phyloP scores from a whole-genome alignment of 1,284 basidiomycete species.

The Rhodotorula mucilaginosa region DNA sequence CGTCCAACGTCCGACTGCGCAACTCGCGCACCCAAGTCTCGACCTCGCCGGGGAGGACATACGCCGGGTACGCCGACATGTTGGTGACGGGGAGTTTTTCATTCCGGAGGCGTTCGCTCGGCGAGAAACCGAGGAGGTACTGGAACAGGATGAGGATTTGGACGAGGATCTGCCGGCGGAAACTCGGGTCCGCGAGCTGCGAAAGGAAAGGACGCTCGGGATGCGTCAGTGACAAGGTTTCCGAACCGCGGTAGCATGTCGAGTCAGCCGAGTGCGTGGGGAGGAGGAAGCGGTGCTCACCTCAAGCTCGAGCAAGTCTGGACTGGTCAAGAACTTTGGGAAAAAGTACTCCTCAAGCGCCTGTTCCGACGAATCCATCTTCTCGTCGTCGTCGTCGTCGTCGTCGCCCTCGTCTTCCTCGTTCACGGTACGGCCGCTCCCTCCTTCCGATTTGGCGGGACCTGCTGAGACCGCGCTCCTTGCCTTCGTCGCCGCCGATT shows the following conservation, averaged over 20 bases:
- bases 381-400: conserved; percentile 51
- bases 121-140: conserved; percentile 74
- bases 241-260: neutral
- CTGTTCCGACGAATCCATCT: conserved; percentile 60
- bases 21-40: conserved; percentile 28
- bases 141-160: conserved; percentile 78
- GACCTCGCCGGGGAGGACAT: neutral
- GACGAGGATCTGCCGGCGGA: conserved; percentile 85
- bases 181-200: conserved; percentile 79
- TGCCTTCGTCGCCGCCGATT: neutral
- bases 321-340: conserved; percentile 83
- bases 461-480: too few relatives aligned
- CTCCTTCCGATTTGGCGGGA: too few relatives aligned
- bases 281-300: conserved; percentile 51
- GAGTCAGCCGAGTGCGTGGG: neutral
- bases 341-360: conserved; percentile 71
- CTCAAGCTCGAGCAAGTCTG: conserved; percentile 80
- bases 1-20: conserved; percentile 13
- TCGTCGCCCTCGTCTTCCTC: conserved; percentile 10
- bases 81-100: conserved; percentile 60
- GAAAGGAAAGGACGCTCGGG: conserved; percentile 11
- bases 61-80: conserved; percentile 17
- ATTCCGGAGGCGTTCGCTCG: conserved; percentile 64
- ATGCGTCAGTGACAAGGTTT: neutral
- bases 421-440: neutral